Evolutionary conservation across 306 rosid species (phyloP), one percentile per base, ranked within the genome.

Genomic region (Pyrus pyrifolia): DNA sequence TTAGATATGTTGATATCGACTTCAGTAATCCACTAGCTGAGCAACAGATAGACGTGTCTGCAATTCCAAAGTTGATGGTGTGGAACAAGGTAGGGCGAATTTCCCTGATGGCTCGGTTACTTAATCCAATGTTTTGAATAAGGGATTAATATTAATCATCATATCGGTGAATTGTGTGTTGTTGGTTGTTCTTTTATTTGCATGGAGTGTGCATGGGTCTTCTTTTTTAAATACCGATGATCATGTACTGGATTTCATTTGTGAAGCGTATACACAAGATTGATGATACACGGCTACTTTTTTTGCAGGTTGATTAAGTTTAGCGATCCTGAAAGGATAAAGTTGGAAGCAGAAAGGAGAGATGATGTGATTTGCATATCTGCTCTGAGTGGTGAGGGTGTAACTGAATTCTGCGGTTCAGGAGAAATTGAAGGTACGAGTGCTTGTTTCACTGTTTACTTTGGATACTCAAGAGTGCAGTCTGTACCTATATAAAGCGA

Each of bases 21-120:
- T 87, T 75, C 93, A 96, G 99, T 79, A 96, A 95, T 84, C 96
- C 99, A 27, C 74, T 95, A 76, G 96, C 89, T 19, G 93, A 95
- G 86, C 96, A 92, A 81, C 99, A 95, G 85, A 91, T 92, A 83
- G 91, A 91, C 67, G 98, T 92, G 31, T 86, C 89, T 31, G 87
- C 87, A 44, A 89, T 95, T 69, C 97, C 98, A n/a, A 91, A 77
- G 86, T 84, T 95, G 93, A 89, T 89, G 85, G 91, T 95, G 73
- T 95, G 99, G 99, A 95, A 92, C 87, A 95, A 95, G 96, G 98
- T 91, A 35, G 40, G 40, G 40, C 2, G 46, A 19, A 68, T 67
- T 61, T 49, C 60, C 59, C 45, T 59, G 49, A 38, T 67, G 74
- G 35, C 25, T 23, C 51, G 17, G 65, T 76, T 70, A 55, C 33